Percentiles rank a stretch among this genome's conserved stretches.
Conservation (phyloP, 768 basidiomycete genomes). For the Suillus plorans region DNA sequence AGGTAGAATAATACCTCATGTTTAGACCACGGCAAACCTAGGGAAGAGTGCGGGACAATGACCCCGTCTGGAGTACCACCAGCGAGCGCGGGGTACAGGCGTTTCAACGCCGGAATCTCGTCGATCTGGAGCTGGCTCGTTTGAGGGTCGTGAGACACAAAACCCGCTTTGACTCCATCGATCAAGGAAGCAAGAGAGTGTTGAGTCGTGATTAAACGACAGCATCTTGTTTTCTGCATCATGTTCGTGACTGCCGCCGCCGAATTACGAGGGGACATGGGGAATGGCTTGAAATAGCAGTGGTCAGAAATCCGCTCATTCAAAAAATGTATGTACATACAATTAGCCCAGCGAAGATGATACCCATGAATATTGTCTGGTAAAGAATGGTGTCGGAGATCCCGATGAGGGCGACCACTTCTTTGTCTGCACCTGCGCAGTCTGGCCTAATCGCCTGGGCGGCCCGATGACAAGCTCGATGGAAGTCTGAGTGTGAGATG, state of each 20-base stretch:
- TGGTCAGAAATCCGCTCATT: constrained; percentile 22
- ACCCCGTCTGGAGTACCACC: constrained; percentile 23
- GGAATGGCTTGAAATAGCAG: constrained; percentile 29
- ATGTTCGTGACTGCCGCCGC: constrained; percentile 35
- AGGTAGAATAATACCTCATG: constrained; percentile 42
- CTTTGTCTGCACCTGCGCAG: constrained; percentile 20
- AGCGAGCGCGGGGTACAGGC: constrained; percentile 42
- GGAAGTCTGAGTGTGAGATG: constrained; percentile 39
- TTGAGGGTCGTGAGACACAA: background rate
- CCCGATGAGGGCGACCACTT: constrained; percentile 24
- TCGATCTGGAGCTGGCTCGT: constrained; percentile 10
- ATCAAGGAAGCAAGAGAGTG: constrained; percentile 22
- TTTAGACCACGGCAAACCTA: constrained; percentile 15
- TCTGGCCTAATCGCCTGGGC: constrained; percentile 41
- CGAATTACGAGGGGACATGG: constrained; percentile 42
- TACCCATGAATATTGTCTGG: constrained; percentile 33
- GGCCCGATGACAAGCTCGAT: constrained; percentile 38
- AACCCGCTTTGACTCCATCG: constrained; percentile 5
- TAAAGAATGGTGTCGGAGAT: constrained; percentile 35
- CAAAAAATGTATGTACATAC: constrained; percentile 30
- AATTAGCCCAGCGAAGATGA: constrained; percentile 39
- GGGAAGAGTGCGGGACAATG: constrained; percentile 18
- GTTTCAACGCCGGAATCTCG: constrained; percentile 19
- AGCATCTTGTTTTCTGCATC: constrained; percentile 22
- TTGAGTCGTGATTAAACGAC: constrained; percentile 18